Conservation (phyloP, 1,139 yeast genomes). For the Candida neerlandica region DNA sequence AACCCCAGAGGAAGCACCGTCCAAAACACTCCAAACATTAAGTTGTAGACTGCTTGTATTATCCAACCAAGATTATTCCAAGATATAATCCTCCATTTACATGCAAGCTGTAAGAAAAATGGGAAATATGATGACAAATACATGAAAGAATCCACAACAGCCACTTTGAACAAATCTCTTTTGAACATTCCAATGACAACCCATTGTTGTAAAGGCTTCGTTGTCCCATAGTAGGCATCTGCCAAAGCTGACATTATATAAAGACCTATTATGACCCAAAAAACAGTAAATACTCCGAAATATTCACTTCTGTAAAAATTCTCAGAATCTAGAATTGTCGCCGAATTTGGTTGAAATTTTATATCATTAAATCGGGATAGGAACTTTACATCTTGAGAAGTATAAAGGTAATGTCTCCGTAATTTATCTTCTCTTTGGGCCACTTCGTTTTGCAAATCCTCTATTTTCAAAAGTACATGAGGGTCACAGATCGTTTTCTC, state of each 20-base stretch:
- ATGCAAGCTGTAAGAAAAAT: conserved; percentile 54
- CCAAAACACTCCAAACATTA: conserved; percentile 51
- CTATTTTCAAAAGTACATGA: conserved; percentile 1
- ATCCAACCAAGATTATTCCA: conserved; percentile 69
- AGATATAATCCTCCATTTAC: conserved; percentile 41
- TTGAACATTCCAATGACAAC: conserved; percentile 54
- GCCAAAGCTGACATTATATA: conserved; percentile 49
- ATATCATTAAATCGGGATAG: conserved; percentile 17
- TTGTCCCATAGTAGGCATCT: conserved; percentile 37
- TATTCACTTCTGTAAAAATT: conserved; percentile 46
- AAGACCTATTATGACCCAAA: conserved; percentile 68
- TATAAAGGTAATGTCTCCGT: conserved; percentile 6
- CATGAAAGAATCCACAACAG: conserved; percentile 68
- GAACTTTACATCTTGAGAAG: conserved; percentile 12
- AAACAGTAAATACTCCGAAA: conserved; percentile 66
- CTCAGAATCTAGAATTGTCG: conserved; percentile 54
- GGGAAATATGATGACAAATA: conserved; percentile 63
- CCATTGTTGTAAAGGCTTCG: conserved; percentile 38
- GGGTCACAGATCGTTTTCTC: not conserved
- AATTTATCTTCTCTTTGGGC: conserved; percentile 9
- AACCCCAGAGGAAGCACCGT: conserved; percentile 52
- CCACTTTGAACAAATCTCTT: conserved; percentile 63
- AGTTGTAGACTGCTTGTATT: conserved; percentile 59
- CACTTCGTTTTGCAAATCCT: conserved; percentile 7
- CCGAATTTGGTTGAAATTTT: conserved; percentile 20